phyloP scores from a whole-genome alignment of 345 rosid species.

The Eucalyptus curtisii region DNA sequence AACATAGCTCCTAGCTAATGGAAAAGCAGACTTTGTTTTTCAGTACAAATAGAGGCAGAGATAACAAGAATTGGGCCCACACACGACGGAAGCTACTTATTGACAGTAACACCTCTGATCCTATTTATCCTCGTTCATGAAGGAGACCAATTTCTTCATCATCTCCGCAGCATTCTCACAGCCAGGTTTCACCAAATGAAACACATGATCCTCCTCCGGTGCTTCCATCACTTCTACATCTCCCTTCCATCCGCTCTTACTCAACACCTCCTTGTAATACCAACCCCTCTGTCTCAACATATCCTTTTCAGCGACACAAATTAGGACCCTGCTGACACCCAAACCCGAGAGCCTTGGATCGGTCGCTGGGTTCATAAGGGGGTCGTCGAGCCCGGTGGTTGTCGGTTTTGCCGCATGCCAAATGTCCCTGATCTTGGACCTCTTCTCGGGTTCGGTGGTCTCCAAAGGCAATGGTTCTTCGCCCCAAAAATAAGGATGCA shows the following conservation, averaged over 20 bases:
- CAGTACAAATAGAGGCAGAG: not conserved
- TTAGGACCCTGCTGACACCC: conserved; percentile 6
- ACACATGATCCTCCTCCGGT: conserved; percentile 19
- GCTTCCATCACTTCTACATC: conserved; percentile 10
- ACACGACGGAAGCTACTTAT: not conserved
- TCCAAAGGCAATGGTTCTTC: not conserved
- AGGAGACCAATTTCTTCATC: conserved; percentile 7
- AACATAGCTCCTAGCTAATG: not conserved
- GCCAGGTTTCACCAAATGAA: conserved; percentile 11
- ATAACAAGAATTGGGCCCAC: not conserved
- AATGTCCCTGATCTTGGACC: not conserved
- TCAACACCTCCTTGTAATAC: conserved; percentile 8
- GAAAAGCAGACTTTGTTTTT: not conserved
- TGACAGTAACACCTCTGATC: not conserved
- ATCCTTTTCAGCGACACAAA: conserved; percentile 23
- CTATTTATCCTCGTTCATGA: not conserved
- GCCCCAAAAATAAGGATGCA: conserved; percentile 26
- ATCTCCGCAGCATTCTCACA: conserved; percentile 8
- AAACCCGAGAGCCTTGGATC: conserved; percentile 5
- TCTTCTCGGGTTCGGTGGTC: not conserved
- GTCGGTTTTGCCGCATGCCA: conserved; percentile 15
- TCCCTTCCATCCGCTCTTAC: conserved; percentile 14
- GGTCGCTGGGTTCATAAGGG: conserved; percentile 9
- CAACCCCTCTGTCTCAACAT: conserved; percentile 3
- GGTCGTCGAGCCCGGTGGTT: conserved; percentile 8